Conservation (phyloP, 1,139 yeast species). For the Pichia sp. region DNA sequence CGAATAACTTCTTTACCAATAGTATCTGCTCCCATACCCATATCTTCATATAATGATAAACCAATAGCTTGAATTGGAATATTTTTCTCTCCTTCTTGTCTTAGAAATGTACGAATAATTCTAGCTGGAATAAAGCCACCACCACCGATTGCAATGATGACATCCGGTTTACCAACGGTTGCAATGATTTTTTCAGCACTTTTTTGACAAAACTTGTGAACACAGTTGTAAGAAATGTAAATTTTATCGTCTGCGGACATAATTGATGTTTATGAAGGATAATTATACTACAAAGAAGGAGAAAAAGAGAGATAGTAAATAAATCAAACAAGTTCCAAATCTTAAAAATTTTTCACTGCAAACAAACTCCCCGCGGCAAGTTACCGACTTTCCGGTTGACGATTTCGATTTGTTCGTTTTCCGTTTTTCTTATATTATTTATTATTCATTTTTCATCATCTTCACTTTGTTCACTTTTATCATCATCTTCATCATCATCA, state of each 20-base stretch:
- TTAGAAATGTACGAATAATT: constrained; percentile 54
- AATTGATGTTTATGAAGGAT: neutral
- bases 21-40: constrained; percentile 38
- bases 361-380: neutral
- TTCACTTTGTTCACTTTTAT: constrained; percentile 2
- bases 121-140: constrained; percentile 68
- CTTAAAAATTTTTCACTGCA: neutral
- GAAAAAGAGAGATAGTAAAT: neutral
- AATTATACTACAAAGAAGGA: neutral
- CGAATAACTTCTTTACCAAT: constrained; percentile 57
- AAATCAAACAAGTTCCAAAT: neutral
- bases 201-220: constrained; percentile 89
- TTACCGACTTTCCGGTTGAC: neutral
- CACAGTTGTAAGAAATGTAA: constrained; percentile 85
- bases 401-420: neutral
- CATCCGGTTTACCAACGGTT: constrained; percentile 52
- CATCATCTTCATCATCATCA: constrained; percentile 14
- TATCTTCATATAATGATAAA: constrained; percentile 52
- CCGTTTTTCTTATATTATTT: no score
- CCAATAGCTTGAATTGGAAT: constrained; percentile 63
- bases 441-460: neutral
- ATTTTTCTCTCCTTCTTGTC: constrained; percentile 48
- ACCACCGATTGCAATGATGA: constrained; percentile 74
- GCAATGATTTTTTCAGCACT: constrained; percentile 65
- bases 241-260: constrained; percentile 40